These are phyloP conservation scores for Tylopilus subfusipes DNA, from an alignment of 768 basidiomycete genomes.

Conservation along the genomic window DNA sequence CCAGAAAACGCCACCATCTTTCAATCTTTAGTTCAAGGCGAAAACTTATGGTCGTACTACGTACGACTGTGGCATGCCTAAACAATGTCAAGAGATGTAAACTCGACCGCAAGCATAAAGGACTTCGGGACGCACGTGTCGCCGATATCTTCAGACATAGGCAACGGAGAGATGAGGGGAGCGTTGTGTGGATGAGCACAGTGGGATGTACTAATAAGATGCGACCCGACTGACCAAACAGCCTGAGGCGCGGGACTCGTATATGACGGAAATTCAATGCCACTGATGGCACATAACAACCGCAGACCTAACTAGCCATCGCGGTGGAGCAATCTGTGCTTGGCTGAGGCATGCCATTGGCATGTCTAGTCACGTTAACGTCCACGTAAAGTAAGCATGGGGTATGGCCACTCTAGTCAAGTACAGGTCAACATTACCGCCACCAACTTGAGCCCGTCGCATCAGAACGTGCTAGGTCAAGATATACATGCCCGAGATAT, in stretches of 20 bases:
- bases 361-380: background rate
- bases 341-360: background rate
- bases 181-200: background rate
- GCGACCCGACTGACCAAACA: background rate
- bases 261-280: background rate
- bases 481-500: background rate
- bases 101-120: background rate
- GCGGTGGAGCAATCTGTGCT: background rate
- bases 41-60: background rate
- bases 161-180: background rate
- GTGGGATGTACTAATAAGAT: background rate
- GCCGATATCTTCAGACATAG: constrained; percentile 2
- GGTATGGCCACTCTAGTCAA: background rate
- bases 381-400: background rate
- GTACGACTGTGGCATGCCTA: constrained; percentile 10
- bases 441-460: background rate
- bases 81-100: background rate
- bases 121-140: constrained; percentile 1
- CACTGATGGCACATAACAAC: background rate
- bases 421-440: background rate
- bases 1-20: constrained; percentile 53
- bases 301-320: background rate
- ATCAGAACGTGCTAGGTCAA: background rate
- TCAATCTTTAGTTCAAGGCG: background rate
- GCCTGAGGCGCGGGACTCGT: background rate